Evolutionary conservation across 371 early-diverging fungal species (phyloP).

Genomic region (Apophysomyces ossiformis): DNA sequence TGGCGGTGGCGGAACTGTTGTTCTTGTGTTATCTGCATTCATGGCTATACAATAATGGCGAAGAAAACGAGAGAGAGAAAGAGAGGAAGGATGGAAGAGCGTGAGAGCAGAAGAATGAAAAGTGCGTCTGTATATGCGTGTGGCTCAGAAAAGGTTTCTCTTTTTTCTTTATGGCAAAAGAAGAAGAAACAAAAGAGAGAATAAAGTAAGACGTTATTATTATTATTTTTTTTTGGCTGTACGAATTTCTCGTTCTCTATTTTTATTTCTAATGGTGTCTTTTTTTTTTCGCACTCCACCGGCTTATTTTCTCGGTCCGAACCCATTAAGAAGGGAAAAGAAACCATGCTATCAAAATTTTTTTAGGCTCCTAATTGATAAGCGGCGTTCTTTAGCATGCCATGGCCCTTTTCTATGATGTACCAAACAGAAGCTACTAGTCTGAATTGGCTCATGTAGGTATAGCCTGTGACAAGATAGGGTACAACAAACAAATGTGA

Average conservation of each 20-base stretch:
- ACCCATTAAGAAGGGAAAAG: not conserved
- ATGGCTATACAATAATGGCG: not conserved
- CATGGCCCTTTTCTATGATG: conserved; percentile 1
- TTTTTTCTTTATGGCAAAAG: no score
- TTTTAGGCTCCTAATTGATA: not conserved
- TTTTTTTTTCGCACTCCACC: conserved; percentile 4
- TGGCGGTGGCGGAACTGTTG: conserved; percentile 3
- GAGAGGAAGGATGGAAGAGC: no score
- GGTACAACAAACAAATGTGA: conserved; percentile 30
- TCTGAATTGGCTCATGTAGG: conserved; percentile 5
- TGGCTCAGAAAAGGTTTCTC: no score
- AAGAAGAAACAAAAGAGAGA: no score
- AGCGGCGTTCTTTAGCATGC: not conserved
- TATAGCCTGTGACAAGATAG: conserved; percentile 15
- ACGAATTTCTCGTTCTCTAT: not conserved
- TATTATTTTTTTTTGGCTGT: no score
- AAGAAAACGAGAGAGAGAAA: no score
- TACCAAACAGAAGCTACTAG: not conserved
- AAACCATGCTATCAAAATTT: no score
- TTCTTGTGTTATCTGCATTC: not conserved
- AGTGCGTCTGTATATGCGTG: no score
- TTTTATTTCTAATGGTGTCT: not conserved
- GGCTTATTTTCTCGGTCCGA: conserved; percentile 1
- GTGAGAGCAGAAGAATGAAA: no score
- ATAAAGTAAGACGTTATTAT: not conserved